Evolutionary conservation across 352 stramenopile genomes (phyloP), one percentile per base, ranked within the genome.

Genomic region (Chrysophaeum taylorii): DNA sequence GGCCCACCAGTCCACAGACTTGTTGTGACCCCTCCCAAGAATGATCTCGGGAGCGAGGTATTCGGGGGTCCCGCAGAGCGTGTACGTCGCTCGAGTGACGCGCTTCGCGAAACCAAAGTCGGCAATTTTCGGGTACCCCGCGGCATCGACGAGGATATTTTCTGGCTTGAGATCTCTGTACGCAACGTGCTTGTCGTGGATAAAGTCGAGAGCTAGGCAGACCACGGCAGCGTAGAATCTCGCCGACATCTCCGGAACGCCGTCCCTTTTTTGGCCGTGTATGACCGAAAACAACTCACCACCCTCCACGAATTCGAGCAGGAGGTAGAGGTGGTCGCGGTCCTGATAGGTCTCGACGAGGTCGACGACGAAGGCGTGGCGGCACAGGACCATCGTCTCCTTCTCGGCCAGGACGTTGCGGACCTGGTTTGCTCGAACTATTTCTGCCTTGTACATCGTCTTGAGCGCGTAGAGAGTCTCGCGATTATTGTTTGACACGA

Each of bases 331-430:
- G 74, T 95, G 87, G 74, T 95, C 87, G 60, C 87, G 75, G 71
- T 97, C 93, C 75, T 96, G 84, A 74, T 94, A 98, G 1, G 94
- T 98, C 70, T 91, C 85, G 66, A 96, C 82, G 48, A 98, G 85
- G 76, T 96, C 93, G 41, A 98, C 85, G 68, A 98, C 93, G 78
- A 98, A 98, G 50, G 95, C 93, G 81, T 99, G 95, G 70, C 96
- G 82, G 68, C 95, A 94, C 66, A 89, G 88, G 18, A 89, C 84
- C 78, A 98, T 94, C 79, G 98, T 97, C 60, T 95, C 90, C 80
- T 98, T 98, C 79, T 99, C 95, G 79, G 97, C 94, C 77, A 98
- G 85, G 21, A 98, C 93, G 81, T 97, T 97, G 73, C 96, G 92
- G 73, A 97, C 89, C 84, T 98, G 94, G 74, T 98, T 90, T 45